phyloP scores from a whole-genome alignment of 257 asterid genomes.

The Solanum virginianum region DNA sequence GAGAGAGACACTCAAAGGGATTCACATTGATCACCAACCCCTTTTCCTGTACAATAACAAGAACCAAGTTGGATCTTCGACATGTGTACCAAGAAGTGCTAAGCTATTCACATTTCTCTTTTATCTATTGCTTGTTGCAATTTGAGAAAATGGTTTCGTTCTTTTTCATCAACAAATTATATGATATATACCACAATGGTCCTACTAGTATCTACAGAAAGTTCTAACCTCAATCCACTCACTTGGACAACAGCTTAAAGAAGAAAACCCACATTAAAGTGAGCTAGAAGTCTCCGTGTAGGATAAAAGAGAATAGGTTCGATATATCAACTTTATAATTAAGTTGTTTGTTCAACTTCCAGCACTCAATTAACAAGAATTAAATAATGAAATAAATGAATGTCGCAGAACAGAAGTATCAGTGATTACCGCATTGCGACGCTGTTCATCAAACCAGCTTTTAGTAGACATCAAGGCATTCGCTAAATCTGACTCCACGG shows the following conservation, averaged over 20 bases:
- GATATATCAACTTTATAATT: not conserved
- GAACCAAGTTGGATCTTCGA: not conserved
- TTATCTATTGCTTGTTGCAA: not conserved
- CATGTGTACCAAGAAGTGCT: not conserved
- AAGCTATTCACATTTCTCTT: not conserved
- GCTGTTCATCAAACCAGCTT: not conserved
- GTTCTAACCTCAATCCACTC: not conserved
- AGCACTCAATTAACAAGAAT: not conserved
- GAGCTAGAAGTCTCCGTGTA: not conserved
- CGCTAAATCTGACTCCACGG: not conserved
- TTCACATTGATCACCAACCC: not conserved
- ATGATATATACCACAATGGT: not conserved
- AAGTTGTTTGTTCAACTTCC: not conserved
- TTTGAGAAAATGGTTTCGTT: not conserved
- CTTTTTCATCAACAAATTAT: not conserved
- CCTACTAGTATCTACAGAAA: not conserved
- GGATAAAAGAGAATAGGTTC: not conserved
- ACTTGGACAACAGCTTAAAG: not conserved
- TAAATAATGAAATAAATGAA: not conserved
- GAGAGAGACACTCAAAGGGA: not conserved
- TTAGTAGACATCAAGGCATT: conserved; percentile 9
- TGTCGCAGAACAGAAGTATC: not conserved
- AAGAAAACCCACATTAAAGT: not conserved
- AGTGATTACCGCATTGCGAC: not conserved
- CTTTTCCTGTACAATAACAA: not conserved